phyloP scores from a whole-genome alignment of 179 eudicot species.

The Actinidia arguta region DNA sequence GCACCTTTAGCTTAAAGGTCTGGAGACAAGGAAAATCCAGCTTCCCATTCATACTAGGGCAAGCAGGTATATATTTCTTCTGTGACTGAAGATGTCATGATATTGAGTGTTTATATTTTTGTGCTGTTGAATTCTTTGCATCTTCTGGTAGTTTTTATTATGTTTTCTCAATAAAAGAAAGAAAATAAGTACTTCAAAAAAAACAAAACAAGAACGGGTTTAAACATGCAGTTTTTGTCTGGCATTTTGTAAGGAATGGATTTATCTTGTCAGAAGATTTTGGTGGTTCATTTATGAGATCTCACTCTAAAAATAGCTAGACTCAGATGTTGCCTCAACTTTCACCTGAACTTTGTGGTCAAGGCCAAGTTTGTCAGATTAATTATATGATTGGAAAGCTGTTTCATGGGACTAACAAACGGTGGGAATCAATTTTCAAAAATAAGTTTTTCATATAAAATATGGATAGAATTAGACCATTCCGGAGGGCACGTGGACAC shows the following conservation, averaged over 20 bases:
- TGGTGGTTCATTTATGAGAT: background rate
- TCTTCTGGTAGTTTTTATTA: no score
- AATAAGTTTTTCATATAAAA: no score
- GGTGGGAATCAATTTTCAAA: no score
- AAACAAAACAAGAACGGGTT: background rate
- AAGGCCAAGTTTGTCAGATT: background rate
- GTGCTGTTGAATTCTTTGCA: no score
- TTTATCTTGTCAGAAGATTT: background rate
- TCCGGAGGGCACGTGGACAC: no score
- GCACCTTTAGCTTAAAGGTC: constrained; percentile 73
- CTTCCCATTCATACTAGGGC: constrained; percentile 78
- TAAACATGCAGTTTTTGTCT: background rate
- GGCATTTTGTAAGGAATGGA: background rate
- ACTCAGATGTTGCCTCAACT: background rate
- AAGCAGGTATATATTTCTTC: constrained; percentile 67
- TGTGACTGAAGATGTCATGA: background rate
- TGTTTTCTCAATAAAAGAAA: background rate
- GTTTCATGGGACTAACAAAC: no score
- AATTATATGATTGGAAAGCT: no score
- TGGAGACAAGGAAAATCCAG: constrained; percentile 88
- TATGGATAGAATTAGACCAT: no score
- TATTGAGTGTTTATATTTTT: background rate
- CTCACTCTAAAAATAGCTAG: background rate
- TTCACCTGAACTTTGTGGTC: constrained; percentile 7
- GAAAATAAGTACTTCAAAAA: background rate